Percentiles rank a stretch among this genome's conserved stretches.
Conservation (phyloP, 1,284 basidiomycete genomes). For the Leccinum pachyderme region DNA sequence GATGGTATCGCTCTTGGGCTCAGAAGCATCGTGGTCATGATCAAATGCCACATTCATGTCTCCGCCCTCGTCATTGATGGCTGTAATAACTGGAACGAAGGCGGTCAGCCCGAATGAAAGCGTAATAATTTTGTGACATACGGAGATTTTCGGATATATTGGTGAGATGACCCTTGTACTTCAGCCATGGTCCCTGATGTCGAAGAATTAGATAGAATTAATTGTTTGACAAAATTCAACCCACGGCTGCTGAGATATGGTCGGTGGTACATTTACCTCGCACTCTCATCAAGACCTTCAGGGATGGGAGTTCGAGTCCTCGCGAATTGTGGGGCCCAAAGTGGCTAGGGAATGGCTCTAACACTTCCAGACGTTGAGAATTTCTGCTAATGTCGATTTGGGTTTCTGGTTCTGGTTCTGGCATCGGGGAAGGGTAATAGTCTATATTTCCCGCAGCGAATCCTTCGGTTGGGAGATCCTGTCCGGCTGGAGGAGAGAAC, state of each 20-base stretch:
- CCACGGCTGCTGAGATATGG: slow-evolving; percentile 90
- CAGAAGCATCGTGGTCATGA: slow-evolving; percentile 46
- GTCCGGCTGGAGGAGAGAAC: slow-evolving; percentile 83
- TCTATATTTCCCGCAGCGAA: slow-evolving; percentile 80
- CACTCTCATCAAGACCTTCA: slow-evolving; percentile 88
- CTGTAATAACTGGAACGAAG: slow-evolving; percentile 60
- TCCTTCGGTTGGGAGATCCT: slow-evolving; percentile 82
- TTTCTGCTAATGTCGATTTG: slow-evolving; percentile 78
- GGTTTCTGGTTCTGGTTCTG: slow-evolving; percentile 76
- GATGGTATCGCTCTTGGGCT: slow-evolving; percentile 74
- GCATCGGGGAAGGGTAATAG: slow-evolving; percentile 79
- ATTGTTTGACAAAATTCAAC: slow-evolving; percentile 21
- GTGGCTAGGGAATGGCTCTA: slow-evolving; percentile 84
- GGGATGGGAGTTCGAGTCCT: slow-evolving; percentile 74
- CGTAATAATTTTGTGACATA: slow-evolving; percentile 40
- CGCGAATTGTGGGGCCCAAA: slow-evolving; percentile 59
- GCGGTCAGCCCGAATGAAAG: slow-evolving; percentile 38
- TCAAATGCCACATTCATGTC: slow-evolving; percentile 90
- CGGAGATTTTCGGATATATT: slow-evolving; percentile 96
- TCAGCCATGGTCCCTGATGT: slow-evolving; percentile 88
- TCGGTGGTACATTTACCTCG: slow-evolving; percentile 99
- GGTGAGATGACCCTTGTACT: slow-evolving; percentile 95
- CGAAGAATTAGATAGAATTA: slow-evolving; percentile 3
- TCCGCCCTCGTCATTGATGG: slow-evolving; percentile 90
- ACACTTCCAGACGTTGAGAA: slow-evolving; percentile 83